These are phyloP conservation scores for Petasospora fabianii DNA, from an alignment of 1,139 yeast species.

Conservation along the genomic window DNA sequence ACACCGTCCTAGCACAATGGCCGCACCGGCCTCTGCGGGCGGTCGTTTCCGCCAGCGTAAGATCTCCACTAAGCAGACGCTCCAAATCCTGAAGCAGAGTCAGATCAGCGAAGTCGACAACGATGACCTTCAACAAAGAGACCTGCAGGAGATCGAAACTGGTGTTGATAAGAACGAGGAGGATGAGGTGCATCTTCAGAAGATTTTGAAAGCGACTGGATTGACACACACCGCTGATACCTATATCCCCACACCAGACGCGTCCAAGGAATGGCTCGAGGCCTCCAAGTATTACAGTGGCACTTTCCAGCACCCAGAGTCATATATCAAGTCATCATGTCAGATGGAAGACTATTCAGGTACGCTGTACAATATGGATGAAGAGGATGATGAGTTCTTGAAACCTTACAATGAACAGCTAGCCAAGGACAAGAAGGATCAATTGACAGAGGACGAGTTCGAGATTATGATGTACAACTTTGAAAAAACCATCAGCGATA, in stretches of 20 bases:
- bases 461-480: slow-evolving; percentile 73
- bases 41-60: slow-evolving; percentile 29
- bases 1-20: slow-evolving; percentile 3
- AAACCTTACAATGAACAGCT: slow-evolving; percentile 35
- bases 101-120: slow-evolving; percentile 80
- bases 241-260: slow-evolving; percentile 97
- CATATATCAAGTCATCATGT: slow-evolving; percentile 85
- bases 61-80: slow-evolving; percentile 49
- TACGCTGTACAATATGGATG: slow-evolving; percentile 86
- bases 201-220: slow-evolving; percentile 46
- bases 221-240: slow-evolving; percentile 48
- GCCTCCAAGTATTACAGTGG: slow-evolving; percentile 69
- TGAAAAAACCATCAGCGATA: slow-evolving; percentile 69
- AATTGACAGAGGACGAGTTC: slow-evolving; percentile 76
- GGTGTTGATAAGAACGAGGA: slow-evolving; percentile 99
- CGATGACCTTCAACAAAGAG: slow-evolving; percentile 69
- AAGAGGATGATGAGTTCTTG: slow-evolving; percentile 71
- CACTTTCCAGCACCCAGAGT: slow-evolving; percentile 65
- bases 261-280: slow-evolving; percentile 78
- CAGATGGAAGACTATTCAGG: slow-evolving; percentile 94
- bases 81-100: slow-evolving; percentile 70
- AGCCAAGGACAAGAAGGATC: slow-evolving; percentile 25
- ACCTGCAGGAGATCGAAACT: slow-evolving; percentile 85
- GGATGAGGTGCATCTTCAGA: slow-evolving; percentile 93
- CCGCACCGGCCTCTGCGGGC: slow-evolving; percentile 19